These are phyloP conservation scores for Coemansia sp. DNA, from an alignment of 192 early-diverging fungal species.

Conservation along the genomic window DNA sequence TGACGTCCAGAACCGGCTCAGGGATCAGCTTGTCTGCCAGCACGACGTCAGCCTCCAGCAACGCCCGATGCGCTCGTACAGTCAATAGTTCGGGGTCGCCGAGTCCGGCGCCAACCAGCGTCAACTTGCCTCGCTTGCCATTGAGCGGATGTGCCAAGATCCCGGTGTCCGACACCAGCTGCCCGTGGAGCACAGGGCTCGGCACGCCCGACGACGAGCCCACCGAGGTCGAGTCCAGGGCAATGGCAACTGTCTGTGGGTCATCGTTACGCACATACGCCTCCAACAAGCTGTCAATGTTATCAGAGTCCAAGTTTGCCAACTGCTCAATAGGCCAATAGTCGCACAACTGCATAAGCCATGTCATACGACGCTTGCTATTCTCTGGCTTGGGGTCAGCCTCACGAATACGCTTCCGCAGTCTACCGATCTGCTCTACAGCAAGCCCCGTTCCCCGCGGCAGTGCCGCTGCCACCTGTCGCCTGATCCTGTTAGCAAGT, in stretches of 20 bases:
- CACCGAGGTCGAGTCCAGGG: background rate
- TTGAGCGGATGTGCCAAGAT: background rate
- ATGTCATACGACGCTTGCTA: constrained; percentile 76
- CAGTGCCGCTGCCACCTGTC: constrained; percentile 61
- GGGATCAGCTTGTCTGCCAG: constrained; percentile 80
- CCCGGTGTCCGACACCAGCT: background rate
- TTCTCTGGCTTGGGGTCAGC: constrained; percentile 60
- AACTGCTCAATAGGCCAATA: constrained; percentile 77
- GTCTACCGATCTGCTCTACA: constrained; percentile 65
- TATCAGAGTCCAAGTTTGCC: constrained; percentile 61
- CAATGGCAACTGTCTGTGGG: constrained; percentile 27
- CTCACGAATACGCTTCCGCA: constrained; percentile 64
- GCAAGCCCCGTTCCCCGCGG: constrained; percentile 66
- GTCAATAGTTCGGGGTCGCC: constrained; percentile 83
- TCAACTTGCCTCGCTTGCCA: constrained; percentile 50
- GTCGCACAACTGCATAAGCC: constrained; percentile 82
- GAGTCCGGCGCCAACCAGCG: constrained; percentile 81
- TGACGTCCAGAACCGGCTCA: constrained; percentile 50
- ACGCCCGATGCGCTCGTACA: constrained; percentile 58
- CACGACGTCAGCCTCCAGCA: constrained; percentile 78
- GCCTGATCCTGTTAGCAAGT: constrained; percentile 78
- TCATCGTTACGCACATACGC: constrained; percentile 57
- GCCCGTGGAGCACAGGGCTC: constrained; percentile 16
- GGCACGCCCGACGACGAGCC: constrained; percentile 26
- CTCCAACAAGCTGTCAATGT: constrained; percentile 58